A percentile compares a stretch with the other conserved stretches of the same genome.
Evolutionary conservation across 1,139 yeast genomes (phyloP).

Genomic region (Lodderomyces parapsilosis): DNA sequence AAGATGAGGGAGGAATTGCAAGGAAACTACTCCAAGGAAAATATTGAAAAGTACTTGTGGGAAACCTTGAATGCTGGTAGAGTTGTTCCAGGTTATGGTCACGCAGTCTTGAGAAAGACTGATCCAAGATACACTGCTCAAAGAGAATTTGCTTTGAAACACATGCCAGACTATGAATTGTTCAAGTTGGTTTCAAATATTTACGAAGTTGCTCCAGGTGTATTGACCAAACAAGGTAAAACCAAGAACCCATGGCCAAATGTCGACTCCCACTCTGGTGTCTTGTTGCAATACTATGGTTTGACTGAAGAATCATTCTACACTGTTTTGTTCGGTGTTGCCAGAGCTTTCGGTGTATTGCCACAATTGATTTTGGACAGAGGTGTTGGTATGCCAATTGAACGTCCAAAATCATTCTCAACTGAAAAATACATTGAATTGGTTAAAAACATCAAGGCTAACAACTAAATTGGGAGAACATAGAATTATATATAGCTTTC

Average conservation of each 20-base stretch:
- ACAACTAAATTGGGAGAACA: not conserved
- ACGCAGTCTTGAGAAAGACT: slow-evolving; percentile 93
- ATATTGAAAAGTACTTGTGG: slow-evolving; percentile 89
- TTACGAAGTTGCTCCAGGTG: slow-evolving; percentile 94
- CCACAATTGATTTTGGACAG: slow-evolving; percentile 97
- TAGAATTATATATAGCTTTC: not conserved
- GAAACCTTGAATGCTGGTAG: slow-evolving; percentile 86
- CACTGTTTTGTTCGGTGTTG: slow-evolving; percentile 97
- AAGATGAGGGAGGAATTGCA: slow-evolving; percentile 75
- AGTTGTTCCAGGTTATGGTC: slow-evolving; percentile 98
- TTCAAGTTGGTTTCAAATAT: slow-evolving; percentile 88
- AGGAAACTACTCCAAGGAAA: slow-evolving; percentile 69
- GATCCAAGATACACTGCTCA: slow-evolving; percentile 98
- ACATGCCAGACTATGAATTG: slow-evolving; percentile 93
- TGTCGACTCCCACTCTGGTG: slow-evolving; percentile 98
- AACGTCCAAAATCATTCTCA: slow-evolving; percentile 97
- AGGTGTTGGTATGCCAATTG: slow-evolving; percentile 92
- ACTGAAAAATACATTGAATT: slow-evolving; percentile 64
- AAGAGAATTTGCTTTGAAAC: slow-evolving; percentile 94
- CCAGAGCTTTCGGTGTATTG: slow-evolving; percentile 96
- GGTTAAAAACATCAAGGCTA: slow-evolving; percentile 48
- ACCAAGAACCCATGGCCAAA: slow-evolving; percentile 99
- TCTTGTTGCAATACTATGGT: slow-evolving; percentile 94
- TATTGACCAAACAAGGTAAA: slow-evolving; percentile 94
- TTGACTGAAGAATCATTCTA: slow-evolving; percentile 93